Base-by-base conservation (phyloP, 2,329 filamentous ascomycete species). In the Alternaria tenuissima region DNA sequence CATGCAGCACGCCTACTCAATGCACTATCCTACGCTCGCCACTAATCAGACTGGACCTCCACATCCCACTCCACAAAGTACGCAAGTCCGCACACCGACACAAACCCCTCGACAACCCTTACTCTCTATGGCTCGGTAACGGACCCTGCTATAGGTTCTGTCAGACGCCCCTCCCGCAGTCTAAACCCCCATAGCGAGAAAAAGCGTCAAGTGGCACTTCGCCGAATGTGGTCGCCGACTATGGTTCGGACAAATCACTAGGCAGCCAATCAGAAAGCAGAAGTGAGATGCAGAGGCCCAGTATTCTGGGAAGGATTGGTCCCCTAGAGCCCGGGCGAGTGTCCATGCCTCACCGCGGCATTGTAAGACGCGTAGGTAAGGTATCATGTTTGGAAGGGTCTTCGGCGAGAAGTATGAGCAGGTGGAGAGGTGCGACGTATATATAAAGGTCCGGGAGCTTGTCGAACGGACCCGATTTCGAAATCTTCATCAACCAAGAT, bases 141-240 rank as follows among this genome's bases (percentile, higher is more conserved):
- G 34, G 55, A 57, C 55, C 59, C 55, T 53, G 48, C 52, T 53
- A 63, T 52, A 59, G 57, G 59, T 55, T 55, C 38, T 44, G 59
- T 39, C 39, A 53, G 26, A 55, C 63, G 61, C 59, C 63, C 51
- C 52, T 55, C 57, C 63, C 65, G 61, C 38, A 24, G 16, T 8
- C 56, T 55, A 59, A 14, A 42, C 30, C 52, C 14, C 9, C 22
- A 32, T 59, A 30, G 56, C 26, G 49, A 28, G 18, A 49, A 49
- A 36, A 55, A 30, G 51, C 36, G 46, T 59, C 38, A 26, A 49
- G 26, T 30, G 26, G 20, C 26, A 59, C 57, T 52, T 62, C 61
- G 63, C 63, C 65, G 61, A 65, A 62, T 30, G 55, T 65, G 52
- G 63, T 67, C 65, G 65, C 49, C 65, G 65, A 67, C 65, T 41